Evolutionary conservation across 2,329 filamentous ascomycete genomes (phyloP).

Genomic region (Didymella segeticola): DNA sequence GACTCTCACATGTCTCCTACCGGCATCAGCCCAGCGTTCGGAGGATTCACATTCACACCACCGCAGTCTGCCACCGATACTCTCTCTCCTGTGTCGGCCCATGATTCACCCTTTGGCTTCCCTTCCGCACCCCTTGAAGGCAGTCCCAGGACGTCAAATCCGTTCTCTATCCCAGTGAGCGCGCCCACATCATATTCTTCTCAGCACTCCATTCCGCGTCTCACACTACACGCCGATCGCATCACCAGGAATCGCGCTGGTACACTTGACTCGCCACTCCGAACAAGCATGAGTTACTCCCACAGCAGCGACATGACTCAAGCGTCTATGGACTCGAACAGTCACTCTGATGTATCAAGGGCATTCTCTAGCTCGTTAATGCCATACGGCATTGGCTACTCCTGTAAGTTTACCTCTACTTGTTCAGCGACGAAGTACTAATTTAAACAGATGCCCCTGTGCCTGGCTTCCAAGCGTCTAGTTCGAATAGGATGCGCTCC

Average conservation of each 20-base stretch:
- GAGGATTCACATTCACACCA: constrained; percentile 69
- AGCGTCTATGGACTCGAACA: constrained; percentile 31
- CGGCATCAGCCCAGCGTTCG: constrained; percentile 71
- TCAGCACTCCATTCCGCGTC: constrained; percentile 51
- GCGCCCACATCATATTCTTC: constrained; percentile 44
- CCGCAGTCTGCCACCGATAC: constrained; percentile 54
- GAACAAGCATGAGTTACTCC: constrained; percentile 56
- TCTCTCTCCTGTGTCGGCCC: constrained; percentile 52
- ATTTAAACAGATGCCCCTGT: constrained; percentile 45
- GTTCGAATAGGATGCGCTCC: constrained; percentile 48
- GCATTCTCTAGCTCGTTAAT: constrained; percentile 45
- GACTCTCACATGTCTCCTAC: constrained; percentile 73
- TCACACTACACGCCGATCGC: constrained; percentile 53
- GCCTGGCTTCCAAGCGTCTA: constrained; percentile 49
- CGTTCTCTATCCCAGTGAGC: constrained; percentile 47
- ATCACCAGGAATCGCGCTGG: constrained; percentile 51
- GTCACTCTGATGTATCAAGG: constrained; percentile 33
- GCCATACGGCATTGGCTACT: constrained; percentile 50
- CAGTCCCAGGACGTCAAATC: constrained; percentile 48
- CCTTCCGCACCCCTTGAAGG: constrained; percentile 43
- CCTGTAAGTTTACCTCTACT: constrained; percentile 36
- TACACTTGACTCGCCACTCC: constrained; percentile 52
- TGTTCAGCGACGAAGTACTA: constrained; percentile 16
- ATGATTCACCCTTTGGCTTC: constrained; percentile 52
- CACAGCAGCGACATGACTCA: constrained; percentile 32